Conservation (phyloP, 768 basidiomycete species). For the Hirschioporus abietinus region DNA sequence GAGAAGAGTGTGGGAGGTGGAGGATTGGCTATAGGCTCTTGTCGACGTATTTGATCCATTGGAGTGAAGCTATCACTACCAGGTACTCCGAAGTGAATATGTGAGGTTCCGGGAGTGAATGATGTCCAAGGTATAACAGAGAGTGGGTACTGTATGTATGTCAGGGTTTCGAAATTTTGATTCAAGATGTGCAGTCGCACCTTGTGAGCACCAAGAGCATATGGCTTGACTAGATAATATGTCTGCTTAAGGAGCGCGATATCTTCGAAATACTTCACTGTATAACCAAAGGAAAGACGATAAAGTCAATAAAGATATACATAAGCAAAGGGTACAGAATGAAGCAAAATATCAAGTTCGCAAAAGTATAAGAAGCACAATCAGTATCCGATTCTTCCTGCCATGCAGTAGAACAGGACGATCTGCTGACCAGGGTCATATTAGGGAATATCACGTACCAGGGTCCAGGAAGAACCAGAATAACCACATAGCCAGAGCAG, state of each 20-base stretch:
- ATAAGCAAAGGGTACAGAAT: no score
- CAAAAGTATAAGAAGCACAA: no score
- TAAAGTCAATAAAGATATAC: background rate
- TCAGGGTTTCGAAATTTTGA: background rate
- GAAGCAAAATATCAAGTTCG: no score
- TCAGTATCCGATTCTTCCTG: no score
- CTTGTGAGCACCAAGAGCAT: constrained; percentile 63
- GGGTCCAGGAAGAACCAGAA: constrained; percentile 67
- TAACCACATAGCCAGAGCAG: constrained; percentile 70
- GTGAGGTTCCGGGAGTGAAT: constrained; percentile 35
- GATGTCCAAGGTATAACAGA: constrained; percentile 54
- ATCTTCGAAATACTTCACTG: constrained; percentile 46
- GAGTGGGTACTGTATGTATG: constrained; percentile 49
- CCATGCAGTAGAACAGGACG: background rate
- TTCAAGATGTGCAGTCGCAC: constrained; percentile 27
- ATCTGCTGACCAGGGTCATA: background rate
- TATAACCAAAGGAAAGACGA: background rate
- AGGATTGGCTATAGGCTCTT: background rate
- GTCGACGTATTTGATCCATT: constrained; percentile 19
- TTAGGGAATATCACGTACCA: constrained; percentile 35
- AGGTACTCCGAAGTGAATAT: background rate
- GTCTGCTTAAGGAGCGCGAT: constrained; percentile 38
- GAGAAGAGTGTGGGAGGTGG: constrained; percentile 37
- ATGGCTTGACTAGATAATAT: constrained; percentile 45
- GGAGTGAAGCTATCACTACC: constrained; percentile 3